Conservation (phyloP, 2,329 filamentous ascomycete species). For the Aspergillus nomiae region DNA sequence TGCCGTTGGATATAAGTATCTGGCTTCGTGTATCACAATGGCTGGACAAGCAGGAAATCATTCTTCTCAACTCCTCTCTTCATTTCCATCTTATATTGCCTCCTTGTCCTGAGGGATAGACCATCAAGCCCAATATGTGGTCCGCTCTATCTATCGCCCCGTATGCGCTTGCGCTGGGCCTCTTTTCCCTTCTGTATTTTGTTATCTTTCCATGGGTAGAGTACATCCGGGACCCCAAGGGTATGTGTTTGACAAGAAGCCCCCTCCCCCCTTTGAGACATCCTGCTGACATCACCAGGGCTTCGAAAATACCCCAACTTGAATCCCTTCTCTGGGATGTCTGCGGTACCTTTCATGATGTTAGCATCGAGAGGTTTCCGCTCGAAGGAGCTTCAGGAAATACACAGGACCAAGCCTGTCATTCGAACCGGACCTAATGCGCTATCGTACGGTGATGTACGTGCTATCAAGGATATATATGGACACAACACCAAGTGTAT, state of each 20-base stretch:
- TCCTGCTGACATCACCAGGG: constrained; percentile 27
- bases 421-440: constrained; percentile 51
- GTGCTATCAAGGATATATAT: constrained; percentile 55
- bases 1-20: background rate
- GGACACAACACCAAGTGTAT: constrained; percentile 54
- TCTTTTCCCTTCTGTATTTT: constrained; percentile 29
- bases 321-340: constrained; percentile 47
- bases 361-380: constrained; percentile 48
- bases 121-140: constrained; percentile 19
- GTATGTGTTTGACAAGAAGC: constrained; percentile 13
- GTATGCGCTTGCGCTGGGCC: constrained; percentile 25
- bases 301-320: constrained; percentile 52
- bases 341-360: constrained; percentile 51
- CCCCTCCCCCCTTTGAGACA: background rate
- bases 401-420: constrained; percentile 51
- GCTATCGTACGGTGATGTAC: constrained; percentile 44
- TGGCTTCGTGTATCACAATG: background rate
- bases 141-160: constrained; percentile 22
- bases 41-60: background rate
- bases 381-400: constrained; percentile 44
- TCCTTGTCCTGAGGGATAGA: background rate
- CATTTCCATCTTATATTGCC: background rate
- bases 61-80: background rate
- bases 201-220: constrained; percentile 26
- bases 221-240: constrained; percentile 32